Percentiles rank a stretch among this genome's conserved stretches.
phyloP scores from a whole-genome alignment of 257 asterid genomes.

The Agastache rugosa region DNA sequence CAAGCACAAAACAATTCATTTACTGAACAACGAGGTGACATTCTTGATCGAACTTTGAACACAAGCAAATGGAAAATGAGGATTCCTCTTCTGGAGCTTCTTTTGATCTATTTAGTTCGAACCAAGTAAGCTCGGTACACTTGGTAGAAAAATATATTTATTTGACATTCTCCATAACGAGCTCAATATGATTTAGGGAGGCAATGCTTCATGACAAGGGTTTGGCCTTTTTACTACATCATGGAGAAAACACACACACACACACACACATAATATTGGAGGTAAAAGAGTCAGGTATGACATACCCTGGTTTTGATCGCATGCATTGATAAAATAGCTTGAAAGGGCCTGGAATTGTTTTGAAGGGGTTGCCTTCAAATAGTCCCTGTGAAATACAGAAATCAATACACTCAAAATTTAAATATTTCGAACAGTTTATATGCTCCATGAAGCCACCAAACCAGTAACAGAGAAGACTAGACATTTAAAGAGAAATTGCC shows the following conservation, averaged over 20 bases:
- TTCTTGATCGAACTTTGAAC: constrained; percentile 3
- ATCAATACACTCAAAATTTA: background rate
- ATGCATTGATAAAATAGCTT: constrained; percentile 90
- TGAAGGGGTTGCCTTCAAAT: constrained; percentile 97
- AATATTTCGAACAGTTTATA: background rate
- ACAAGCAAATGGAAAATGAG: background rate
- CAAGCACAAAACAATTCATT: background rate
- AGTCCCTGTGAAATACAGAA: constrained; percentile 64
- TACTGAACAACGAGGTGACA: background rate
- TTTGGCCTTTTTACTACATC: background rate
- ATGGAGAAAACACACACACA: background rate
- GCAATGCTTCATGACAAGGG: constrained; percentile 16
- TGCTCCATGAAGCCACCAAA: background rate
- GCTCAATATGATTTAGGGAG: background rate
- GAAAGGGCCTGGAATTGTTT: constrained; percentile 96
- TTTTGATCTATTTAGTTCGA: background rate
- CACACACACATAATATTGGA: background rate
- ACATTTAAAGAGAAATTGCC: background rate
- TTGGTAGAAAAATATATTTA: background rate
- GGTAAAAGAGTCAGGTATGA: constrained; percentile 1
- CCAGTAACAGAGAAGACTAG: background rate
- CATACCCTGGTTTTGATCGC: constrained; percentile 96
- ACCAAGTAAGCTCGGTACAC: background rate
- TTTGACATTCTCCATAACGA: background rate
- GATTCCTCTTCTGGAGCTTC: background rate